phyloP scores from a whole-genome alignment of 305 asterid genomes.

The Solanum hybrid region DNA sequence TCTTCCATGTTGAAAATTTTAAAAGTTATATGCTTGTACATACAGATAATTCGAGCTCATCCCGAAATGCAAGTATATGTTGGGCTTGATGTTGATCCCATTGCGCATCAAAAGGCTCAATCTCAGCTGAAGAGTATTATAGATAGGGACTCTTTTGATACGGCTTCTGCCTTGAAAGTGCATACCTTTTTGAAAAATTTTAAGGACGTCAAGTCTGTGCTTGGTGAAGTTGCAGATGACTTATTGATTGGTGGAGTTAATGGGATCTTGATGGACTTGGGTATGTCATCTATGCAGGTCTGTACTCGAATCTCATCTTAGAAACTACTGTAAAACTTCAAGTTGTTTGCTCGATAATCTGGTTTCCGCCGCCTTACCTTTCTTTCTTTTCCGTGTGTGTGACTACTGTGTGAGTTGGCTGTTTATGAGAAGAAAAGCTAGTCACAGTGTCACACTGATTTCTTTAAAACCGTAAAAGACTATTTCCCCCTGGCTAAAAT shows the following conservation, averaged over 20 bases:
- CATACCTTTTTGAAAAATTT: constrained; percentile 63
- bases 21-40: constrained; percentile 14
- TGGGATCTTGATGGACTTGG: constrained; percentile 94
- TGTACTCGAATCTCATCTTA: background rate
- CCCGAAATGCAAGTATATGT: constrained; percentile 72
- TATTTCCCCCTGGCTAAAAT: background rate
- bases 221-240: constrained; percentile 40
- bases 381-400: background rate
- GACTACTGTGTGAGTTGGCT: background rate
- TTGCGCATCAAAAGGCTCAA: constrained; percentile 64
- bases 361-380: background rate
- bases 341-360: background rate
- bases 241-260: constrained; percentile 38
- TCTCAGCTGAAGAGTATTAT: constrained; percentile 31
- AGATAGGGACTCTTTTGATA: constrained; percentile 19
- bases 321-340: background rate
- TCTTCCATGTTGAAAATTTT: constrained; percentile 1
- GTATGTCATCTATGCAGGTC: constrained; percentile 99
- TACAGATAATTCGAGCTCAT: constrained; percentile 83
- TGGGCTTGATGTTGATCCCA: constrained; percentile 85
- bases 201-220: constrained; percentile 42
- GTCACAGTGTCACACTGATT: background rate
- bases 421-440: background rate
- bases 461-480: background rate
- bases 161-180: constrained; percentile 33